These are phyloP conservation scores for Vicia villosa DNA, from an alignment of 306 rosid genomes.

Conservation along the genomic window DNA sequence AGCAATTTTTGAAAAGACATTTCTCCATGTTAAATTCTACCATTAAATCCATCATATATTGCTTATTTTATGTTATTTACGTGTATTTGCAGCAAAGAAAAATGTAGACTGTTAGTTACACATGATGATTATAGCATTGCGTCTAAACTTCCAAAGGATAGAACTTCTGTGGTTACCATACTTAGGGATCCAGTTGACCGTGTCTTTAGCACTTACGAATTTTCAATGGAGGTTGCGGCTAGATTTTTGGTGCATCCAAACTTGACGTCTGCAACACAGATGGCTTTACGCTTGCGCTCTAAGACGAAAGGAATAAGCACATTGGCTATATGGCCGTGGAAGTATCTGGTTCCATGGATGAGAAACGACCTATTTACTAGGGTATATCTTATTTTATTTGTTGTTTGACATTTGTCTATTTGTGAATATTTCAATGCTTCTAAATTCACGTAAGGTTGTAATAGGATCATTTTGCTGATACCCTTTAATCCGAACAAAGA, in stretches of 20 bases:
- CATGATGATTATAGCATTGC: conserved; percentile 95
- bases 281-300: conserved; percentile 63
- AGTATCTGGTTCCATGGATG: conserved; percentile 98
- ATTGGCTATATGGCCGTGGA: conserved; percentile 99
- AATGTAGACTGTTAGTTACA: conserved; percentile 84
- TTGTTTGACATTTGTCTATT: background rate
- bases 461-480: conserved; percentile 13
- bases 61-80: conserved; percentile 29
- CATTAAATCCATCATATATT: background rate
- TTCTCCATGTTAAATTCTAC: background rate
- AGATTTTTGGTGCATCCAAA: conserved; percentile 97
- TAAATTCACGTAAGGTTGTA: conserved; percentile 3
- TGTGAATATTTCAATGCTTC: conserved; percentile 14
- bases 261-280: conserved; percentile 78
- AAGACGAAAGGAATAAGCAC: conserved; percentile 82
- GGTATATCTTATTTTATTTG: conserved; percentile 47
- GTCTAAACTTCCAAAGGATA: conserved; percentile 85
- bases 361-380: conserved; percentile 85
- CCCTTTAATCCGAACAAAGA: conserved; percentile 10
- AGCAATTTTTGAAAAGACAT: conserved; percentile 7
- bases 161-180: conserved; percentile 91
- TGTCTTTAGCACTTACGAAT: conserved; percentile 88
- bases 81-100: conserved; percentile 62
- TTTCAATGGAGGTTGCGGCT: conserved; percentile 96
- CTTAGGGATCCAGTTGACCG: conserved; percentile 94